Evolutionary conservation across 2,329 filamentous ascomycete species (phyloP), one percentile per base, ranked within the genome.

Genomic region (Epichloe gansuensis): DNA sequence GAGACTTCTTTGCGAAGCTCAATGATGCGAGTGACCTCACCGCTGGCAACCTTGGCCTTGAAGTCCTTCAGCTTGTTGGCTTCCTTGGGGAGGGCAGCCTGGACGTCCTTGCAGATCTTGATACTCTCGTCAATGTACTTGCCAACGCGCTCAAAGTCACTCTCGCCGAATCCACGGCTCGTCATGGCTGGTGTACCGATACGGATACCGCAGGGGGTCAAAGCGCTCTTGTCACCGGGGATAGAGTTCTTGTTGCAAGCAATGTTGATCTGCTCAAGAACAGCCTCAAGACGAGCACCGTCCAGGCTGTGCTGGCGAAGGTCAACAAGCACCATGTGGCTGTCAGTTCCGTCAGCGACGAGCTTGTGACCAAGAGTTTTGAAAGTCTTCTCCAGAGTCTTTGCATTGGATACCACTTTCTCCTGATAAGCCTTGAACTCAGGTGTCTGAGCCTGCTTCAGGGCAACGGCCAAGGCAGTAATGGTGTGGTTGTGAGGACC

Each of bases 1-100:
- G 88, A 77, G 68, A 98, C 89, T 79, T 97, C 91, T 75, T 89
- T 85, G 76, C 84, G 87, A 68, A 95, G 78, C 60, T 78, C 80
- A 68, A 86, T 83, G 73, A 98, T 91, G 76, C 90, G 87, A 55
- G 80, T 71, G 47, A 95, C 77, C 65, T 85, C 80, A 58, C 89
- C 90, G 60, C 77, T 74, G 53, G 86, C 81, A 56, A 95, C 88
- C 80, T 89, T 91, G 68, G 82, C 83, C 80, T 91, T 94, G 85
- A 98, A 97, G 78, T 98, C 93, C 84, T 97, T 97, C 71, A 95
- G 87, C 83, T 94, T 96, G 83, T 97, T 98, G 65, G 88, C 89
- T 72, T 93, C 87, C 82, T 96, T 96, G 69, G 93, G 91, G 25
- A 97, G 81, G 58, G 78, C 74, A 54, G 68, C 76, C 77, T 97